Base-by-base conservation (phyloP, 768 basidiomycete species). In the Lepiota venenata region DNA sequence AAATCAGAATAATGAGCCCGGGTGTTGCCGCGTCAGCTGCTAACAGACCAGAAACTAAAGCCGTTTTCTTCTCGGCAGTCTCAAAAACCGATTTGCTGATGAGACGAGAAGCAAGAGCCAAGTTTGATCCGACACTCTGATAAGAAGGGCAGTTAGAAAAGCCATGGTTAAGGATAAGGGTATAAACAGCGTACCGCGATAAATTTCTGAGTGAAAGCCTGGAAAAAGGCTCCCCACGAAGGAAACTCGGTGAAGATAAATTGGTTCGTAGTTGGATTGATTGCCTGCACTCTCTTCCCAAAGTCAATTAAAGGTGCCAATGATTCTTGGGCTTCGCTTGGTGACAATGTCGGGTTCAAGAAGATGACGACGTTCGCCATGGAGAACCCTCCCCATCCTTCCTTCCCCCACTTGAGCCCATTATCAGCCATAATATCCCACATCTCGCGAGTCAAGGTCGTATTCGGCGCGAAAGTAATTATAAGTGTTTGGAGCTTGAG, bases 381-480 rank as follows among this genome's bases (percentile, higher is more conserved):
- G 2, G 72, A 66, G 50, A 70, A 74, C 12, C 77, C 78, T 47
- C 79, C 78, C 76, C 76, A 81, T 20, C 79, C 79, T 54, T 77
- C 70, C 18, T 70, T 62, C 6, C 75, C 75, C 70, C 76, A 76
- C 37, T 62, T 64, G 1, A 76, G 57, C 5, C 67, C 69, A 51
- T 78, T 71, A 21, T 75, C 69, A 9, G 68, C 61, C 56, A 72
- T 67, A 32, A 71, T 67, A 47, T 60, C 64, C 68, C 69, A 79
- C 25, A 74, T 58, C 36, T 71, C 66, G 22, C 57, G 52, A 7
- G 69, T 71, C 22, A 64, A 60, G 2, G 60, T 63, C 16, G 62
- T 50, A 49, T 53, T 67, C 10, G 65, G 57, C 10, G 29, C 56
- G 61, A 68, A 72, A 45, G 63, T 56, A 25, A 69, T 54, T 61